Base-by-base conservation (phyloP, 2,329 filamentous ascomycete species). In the Pyrenochaeta sp. region DNA sequence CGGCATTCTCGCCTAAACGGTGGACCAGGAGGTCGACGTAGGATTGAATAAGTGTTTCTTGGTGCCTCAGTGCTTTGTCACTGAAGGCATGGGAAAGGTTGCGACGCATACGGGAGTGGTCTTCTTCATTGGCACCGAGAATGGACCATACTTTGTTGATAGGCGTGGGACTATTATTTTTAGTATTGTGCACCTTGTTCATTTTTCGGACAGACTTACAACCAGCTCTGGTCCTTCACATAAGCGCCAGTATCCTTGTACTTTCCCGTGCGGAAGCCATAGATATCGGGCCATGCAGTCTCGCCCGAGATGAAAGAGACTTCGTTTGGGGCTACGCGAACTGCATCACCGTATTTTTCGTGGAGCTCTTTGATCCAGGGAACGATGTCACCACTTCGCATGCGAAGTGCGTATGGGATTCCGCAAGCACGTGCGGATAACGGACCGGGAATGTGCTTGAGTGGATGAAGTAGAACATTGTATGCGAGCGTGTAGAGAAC, bases 291-390 rank as follows among this genome's bases (percentile, higher is more conserved):
- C 74, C 77, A 81, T 1, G 79, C 78, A 1, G 74, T 77, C 1
- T 81, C 78, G n/a, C 67, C 77, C 2, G 77, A 75, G 50, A 73
- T 81, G 66, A 81, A 80, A 1, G 79, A 80, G 0, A 82, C 53
- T 54, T 82, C 78, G 28, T 73, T 75, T 0, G 80, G 81, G 0
- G 73, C 69, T 5, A 82, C 58, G 8, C 80, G 74, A 0, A 82
- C 78, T 2, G 76, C 78, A 1, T 79, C 74, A 24, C 81, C 81
- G 55, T 80, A 81, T 48, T 73, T 67, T 10, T 75, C 65, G 49
- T 82, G 80, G 2, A 78, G 66, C 2, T 68, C 37, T 24, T 63
- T 64, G 25, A 75, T 37, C 66, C 68, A 74, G 9, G 47, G 12
- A 2, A 63, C 30, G n/a, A 73, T 68, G 1, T 40, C 56, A 4